phyloP scores from a whole-genome alignment of 768 basidiomycete species.

The Ramaria rubella region DNA sequence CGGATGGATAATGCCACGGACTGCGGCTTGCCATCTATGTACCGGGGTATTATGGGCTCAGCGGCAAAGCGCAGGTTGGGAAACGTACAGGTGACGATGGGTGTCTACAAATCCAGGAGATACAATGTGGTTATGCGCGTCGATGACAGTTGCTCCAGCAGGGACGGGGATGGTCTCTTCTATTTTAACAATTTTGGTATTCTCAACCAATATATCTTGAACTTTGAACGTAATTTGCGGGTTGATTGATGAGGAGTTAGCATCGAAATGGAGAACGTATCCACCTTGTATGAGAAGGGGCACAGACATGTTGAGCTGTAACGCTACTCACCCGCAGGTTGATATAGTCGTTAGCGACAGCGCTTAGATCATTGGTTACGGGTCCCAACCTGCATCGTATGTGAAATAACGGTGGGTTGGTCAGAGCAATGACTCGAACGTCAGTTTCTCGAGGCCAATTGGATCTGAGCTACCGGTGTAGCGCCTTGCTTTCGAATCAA shows the following conservation, averaged over 20 bases:
- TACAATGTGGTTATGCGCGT: constrained; percentile 24
- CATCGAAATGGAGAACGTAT: background rate
- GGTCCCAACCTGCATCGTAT: too few relatives aligned
- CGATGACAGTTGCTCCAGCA: constrained; percentile 20
- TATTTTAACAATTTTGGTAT: constrained; percentile 21
- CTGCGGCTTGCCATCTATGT: constrained; percentile 26
- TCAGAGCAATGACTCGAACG: too few relatives aligned
- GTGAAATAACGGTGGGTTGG: too few relatives aligned
- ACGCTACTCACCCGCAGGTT: too few relatives aligned
- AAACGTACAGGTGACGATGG: constrained; percentile 20
- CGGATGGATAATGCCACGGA: constrained; percentile 17
- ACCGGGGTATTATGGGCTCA: background rate
- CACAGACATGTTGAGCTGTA: background rate
- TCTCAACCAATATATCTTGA: constrained; percentile 22
- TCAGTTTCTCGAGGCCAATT: too few relatives aligned
- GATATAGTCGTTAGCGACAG: too few relatives aligned
- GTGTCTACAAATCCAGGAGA: constrained; percentile 28
- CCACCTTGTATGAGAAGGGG: background rate
- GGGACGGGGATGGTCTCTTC: constrained; percentile 16
- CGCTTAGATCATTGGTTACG: too few relatives aligned
- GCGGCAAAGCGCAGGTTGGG: background rate
- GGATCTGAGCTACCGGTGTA: too few relatives aligned
- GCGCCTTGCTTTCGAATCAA: too few relatives aligned
- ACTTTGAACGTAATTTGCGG: constrained; percentile 1
- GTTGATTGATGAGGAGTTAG: background rate